Evolutionary conservation across 305 asterid species (phyloP).

Genomic region (Solanum hybrid): DNA sequence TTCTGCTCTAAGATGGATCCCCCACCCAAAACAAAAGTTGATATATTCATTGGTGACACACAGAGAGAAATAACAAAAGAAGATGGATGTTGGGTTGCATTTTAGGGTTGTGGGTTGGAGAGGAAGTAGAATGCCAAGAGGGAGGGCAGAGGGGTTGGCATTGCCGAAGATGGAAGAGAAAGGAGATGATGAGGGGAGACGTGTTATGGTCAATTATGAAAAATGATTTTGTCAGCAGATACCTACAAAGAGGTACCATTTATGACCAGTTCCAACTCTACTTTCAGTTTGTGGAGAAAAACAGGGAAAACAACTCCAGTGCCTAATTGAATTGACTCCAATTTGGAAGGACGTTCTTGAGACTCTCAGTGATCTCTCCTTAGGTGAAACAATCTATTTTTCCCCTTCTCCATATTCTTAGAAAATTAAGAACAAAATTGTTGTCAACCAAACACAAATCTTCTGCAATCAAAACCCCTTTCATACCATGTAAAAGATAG

Average conservation of each 20-base stretch:
- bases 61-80: not conserved
- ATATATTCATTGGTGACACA: not conserved
- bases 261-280: not conserved
- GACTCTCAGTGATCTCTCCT: not conserved
- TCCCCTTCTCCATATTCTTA: not conserved
- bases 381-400: not conserved
- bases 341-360: not conserved
- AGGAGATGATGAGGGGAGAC: not conserved
- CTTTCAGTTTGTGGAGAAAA: not conserved
- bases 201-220: not conserved
- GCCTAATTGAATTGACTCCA: not conserved
- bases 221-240: conserved; percentile 1
- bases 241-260: not conserved
- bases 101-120: not conserved
- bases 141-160: not conserved
- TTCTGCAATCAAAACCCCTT: not conserved
- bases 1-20: not conserved
- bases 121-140: not conserved
- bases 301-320: not conserved
- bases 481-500: not conserved
- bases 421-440: not conserved
- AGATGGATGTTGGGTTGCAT: not conserved
- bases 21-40: not conserved
- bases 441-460: not conserved
- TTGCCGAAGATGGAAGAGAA: not conserved